Evolutionary conservation across 1,139 yeast species (phyloP), one percentile per base, ranked within the genome.

Genomic region (Yamadazyma sp.): DNA sequence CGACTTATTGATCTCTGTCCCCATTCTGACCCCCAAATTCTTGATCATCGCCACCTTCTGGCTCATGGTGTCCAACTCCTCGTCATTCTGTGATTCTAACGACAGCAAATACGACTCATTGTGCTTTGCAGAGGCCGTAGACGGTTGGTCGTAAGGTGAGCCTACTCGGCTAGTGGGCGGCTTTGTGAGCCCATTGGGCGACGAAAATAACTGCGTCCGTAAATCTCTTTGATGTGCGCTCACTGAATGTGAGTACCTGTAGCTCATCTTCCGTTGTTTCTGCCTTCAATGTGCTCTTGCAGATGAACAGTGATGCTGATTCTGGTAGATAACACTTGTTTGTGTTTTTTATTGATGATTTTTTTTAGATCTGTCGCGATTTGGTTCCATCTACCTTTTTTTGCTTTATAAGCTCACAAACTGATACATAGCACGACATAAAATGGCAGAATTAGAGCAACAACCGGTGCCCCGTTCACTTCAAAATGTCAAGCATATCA

Each of bases 21-120:
- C 96, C 84, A 91, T 89, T 48, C 70, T 76, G 33, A 79, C 59
- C 5, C 95, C 85, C 41, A 87, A 64, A 44, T 77, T 79, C 61
- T 87, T 89, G 46, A 91, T 67, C 52, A 84, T 73, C 38, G 77
- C 70, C 27, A 91, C 82, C 54, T 86, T 87, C 40, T 80, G 77
- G 34, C 81, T 74, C 81, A 91, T 83, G 12, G 75, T 62, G 38
- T 79, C 80, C 58, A 86, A 63, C 44, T 87, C 89, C 31, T 84
- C 89, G 47, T 87, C 87, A 52, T 84, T 84, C 57, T 91, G 97
- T 11, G 89, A 77, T 57, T 91, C 98, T 38, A 89, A 65, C 34
- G 88, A 79, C 67, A 83, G 69, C 54, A 81, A 73, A 43, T 80
- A 73, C 39, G 87, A 77, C 46, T 77, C 77, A 50, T 69, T 67